Base-by-base conservation (phyloP, 495 filamentous ascomycete genomes). In the Penicillium paxilli region DNA sequence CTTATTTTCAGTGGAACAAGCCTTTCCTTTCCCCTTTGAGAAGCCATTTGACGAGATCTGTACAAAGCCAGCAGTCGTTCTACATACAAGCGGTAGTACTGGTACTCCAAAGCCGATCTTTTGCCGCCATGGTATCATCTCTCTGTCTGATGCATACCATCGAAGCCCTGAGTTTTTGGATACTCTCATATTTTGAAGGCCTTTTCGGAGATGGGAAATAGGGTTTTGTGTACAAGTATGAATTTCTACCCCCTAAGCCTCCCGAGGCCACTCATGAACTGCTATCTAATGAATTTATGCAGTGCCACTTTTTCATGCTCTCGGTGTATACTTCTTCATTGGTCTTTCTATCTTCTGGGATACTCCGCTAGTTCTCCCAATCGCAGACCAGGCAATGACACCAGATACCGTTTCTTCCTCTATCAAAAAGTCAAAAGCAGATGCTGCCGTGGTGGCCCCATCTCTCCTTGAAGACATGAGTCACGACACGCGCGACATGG, bases 41-140 rank as follows among this genome's bases (percentile, higher is more conserved):
- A 69, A 71, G 54, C 59, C 54, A 14, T 74, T 69, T 28, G 61
- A 55, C 20, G 57, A 73, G 30, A 65, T 62, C 6, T 30, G 52
- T 14, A 56, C 41, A 23, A 62, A 70, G 22, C 70, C 70, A 1
- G 63, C 53, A 47, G 45, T 73, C 3, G 61, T 71, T 2, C 42
- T 74, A 42, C 77, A 80, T 48, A 78, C 77, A 3, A 76, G 71
- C 6, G 77, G 75, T 12, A 73, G 71, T 19, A 78, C 75, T 0
- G 74, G 77, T 0, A 57, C 73, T 19, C 75, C 75, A 1, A 77
- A 78, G 55, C 75, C 74, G 4, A 48, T 78, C 30, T 62, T 65
- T 14, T 67, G 62, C 46, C 63, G 47, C 6, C 64, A 73, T 24
- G 66, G 64, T 21, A 56, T 37, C n/a, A 40, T 66, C 4, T 52